Evolutionary conservation across 148 eudicot species (phyloP).

Genomic region (Euryodendron excelsum): DNA sequence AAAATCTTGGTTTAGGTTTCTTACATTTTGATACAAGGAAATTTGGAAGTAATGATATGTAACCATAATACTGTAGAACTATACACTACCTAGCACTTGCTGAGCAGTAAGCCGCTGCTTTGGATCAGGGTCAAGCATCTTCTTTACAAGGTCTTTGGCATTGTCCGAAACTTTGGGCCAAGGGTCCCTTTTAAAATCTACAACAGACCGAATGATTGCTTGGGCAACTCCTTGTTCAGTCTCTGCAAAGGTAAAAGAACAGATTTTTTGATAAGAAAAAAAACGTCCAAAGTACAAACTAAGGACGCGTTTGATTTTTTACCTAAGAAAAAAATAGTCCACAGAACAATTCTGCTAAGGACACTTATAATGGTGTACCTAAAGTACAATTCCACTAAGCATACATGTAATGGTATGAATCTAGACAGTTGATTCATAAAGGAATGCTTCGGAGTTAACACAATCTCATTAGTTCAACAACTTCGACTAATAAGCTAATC

Average conservation of each 20-base stretch:
- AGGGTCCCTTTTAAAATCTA: constrained; percentile 57
- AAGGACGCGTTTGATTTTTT: not conserved
- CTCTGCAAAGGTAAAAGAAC: constrained; percentile 41
- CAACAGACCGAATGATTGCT: constrained; percentile 48
- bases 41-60: not conserved
- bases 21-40: not conserved
- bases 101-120: constrained; percentile 50
- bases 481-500: not conserved
- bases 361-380: not conserved
- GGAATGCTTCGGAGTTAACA: not conserved
- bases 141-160: constrained; percentile 60
- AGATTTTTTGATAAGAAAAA: not conserved
- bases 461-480: too few relatives aligned
- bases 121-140: constrained; percentile 59
- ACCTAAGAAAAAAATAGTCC: too few relatives aligned
- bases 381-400: not conserved
- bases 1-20: not conserved
- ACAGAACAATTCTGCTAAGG: too few relatives aligned
- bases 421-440: not conserved
- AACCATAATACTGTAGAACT: not conserved
- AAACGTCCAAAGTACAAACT: too few relatives aligned
- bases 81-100: constrained; percentile 41
- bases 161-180: constrained; percentile 62
- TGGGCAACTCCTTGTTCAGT: constrained; percentile 75
- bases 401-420: not conserved